phyloP scores from a whole-genome alignment of 192 early-diverging fungal genomes.

The Podila verticillata region DNA sequence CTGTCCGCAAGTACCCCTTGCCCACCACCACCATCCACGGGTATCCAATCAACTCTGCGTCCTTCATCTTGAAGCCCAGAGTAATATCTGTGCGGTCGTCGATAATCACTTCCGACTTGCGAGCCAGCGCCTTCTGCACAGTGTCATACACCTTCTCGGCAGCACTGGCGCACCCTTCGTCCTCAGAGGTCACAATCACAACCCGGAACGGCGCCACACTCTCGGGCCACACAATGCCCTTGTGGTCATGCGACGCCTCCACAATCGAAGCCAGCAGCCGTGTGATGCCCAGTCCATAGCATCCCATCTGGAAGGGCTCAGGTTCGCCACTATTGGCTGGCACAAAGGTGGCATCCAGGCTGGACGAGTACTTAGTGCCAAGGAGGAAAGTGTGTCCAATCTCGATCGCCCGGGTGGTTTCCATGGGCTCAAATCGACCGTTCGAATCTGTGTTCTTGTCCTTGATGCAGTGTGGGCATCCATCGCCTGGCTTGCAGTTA shows the following conservation, averaged over 20 bases:
- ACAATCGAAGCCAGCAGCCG: constrained; percentile 84
- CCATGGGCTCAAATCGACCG: constrained; percentile 38
- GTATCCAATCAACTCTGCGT: constrained; percentile 85
- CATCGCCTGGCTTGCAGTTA: constrained; percentile 58
- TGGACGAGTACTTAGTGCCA: constrained; percentile 86
- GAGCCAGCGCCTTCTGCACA: constrained; percentile 31
- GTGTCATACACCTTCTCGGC: constrained; percentile 58
- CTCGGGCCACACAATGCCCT: constrained; percentile 84
- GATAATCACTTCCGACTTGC: constrained; percentile 61
- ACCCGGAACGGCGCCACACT: constrained; percentile 81
- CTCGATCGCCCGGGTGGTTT: constrained; percentile 72
- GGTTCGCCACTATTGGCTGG: constrained; percentile 24
- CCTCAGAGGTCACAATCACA: constrained; percentile 69
- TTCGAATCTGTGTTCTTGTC: not conserved
- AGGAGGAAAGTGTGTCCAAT: constrained; percentile 91
- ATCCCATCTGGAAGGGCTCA: constrained; percentile 84
- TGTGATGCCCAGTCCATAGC: constrained; percentile 91
- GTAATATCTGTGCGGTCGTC: constrained; percentile 76
- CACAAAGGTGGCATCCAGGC: constrained; percentile 68
- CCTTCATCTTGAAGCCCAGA: constrained; percentile 84
- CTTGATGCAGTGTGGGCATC: constrained; percentile 52
- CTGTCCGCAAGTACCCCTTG: constrained; percentile 59
- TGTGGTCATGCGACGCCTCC: constrained; percentile 67
- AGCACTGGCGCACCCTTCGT: constrained; percentile 36
- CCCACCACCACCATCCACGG: constrained; percentile 82